A percentile compares a stretch with the other conserved stretches of the same genome.
These are phyloP conservation scores for Aspergillus fijiensis DNA, from an alignment of 2,329 filamentous ascomycete genomes.

Conservation along the genomic window DNA sequence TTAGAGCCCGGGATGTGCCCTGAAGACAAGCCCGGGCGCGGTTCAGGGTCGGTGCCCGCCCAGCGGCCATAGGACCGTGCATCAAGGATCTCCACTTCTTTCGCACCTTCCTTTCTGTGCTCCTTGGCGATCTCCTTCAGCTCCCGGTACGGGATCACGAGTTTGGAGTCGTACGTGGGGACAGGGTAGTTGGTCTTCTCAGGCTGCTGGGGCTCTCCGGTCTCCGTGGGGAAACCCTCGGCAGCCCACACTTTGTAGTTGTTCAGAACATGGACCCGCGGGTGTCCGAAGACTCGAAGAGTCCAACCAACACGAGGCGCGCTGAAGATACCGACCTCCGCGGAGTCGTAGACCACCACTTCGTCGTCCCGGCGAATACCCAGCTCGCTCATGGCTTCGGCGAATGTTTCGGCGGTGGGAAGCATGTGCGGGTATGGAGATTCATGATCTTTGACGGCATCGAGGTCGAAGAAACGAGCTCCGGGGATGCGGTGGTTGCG, in stretches of 20 bases:
- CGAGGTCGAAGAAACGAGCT: slow-evolving; percentile 93
- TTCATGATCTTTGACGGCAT: slow-evolving; percentile 81
- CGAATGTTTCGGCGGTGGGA: slow-evolving; percentile 75
- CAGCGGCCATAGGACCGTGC: slow-evolving; percentile 78
- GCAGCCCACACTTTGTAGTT: slow-evolving; percentile 96
- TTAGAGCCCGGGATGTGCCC: slow-evolving; percentile 90
- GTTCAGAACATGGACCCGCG: slow-evolving; percentile 84
- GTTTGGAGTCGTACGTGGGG: slow-evolving; percentile 59
- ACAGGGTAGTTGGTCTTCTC: slow-evolving; percentile 48
- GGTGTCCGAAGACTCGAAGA: slow-evolving; percentile 82
- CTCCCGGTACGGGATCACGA: slow-evolving; percentile 78
- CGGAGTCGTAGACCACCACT: slow-evolving; percentile 90
- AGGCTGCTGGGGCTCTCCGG: slow-evolving; percentile 53
- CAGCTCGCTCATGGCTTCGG: slow-evolving; percentile 81
- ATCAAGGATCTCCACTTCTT: slow-evolving; percentile 85
- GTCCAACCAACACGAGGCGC: slow-evolving; percentile 95
- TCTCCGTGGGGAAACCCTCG: slow-evolving; percentile 76
- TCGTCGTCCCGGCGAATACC: slow-evolving; percentile 85
- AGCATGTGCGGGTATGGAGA: slow-evolving; percentile 97
- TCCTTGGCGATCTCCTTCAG: slow-evolving; percentile 75
- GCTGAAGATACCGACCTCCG: slow-evolving; percentile 89
- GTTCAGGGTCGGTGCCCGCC: slow-evolving; percentile 80
- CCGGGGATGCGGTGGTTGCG: slow-evolving; percentile 79
- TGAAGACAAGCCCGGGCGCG: slow-evolving; percentile 78
- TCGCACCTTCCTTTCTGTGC: slow-evolving; percentile 75